Base-by-base conservation (phyloP, 345 rosid genomes). In the Erysimum cheiranthoides region DNA sequence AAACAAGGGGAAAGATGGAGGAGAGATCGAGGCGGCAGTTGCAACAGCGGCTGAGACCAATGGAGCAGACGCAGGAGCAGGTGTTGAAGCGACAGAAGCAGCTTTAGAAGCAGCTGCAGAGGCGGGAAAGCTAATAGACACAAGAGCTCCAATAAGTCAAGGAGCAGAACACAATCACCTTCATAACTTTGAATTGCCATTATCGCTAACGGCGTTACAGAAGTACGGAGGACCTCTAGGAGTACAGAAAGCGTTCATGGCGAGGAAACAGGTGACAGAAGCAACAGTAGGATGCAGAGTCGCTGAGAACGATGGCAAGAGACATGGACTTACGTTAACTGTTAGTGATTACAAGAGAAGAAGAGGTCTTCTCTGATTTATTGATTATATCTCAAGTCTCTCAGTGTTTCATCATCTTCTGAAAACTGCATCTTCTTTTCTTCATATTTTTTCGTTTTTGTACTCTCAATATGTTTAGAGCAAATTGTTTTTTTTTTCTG, bases 311-410 rank as follows among this genome's bases (percentile, higher is more conserved):
- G 98, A 93, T 71, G 97, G 93, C 32, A 85, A 88, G 84, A 84
- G 99, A 59, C 97, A 89, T 71, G 87, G 86, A 39, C 83, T 91
- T 73, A 93, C 99, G 50, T 80, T 96, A 79, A 96, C 97, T 11
- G 97, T 96, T 49, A 82, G 99, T 57, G 99, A 93, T 73, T 96
- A 96, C 93, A 93, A 96, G 86, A 93, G 98, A 79, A 86, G 99
- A 71, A 91, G 97, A 80, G 98, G 99, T 57, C 98, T 96, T 73
- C 90, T 96, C 51, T 96, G 85, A 90, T 60, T 59, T 51, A 14
- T 16, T 16, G 38, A 14, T 66, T 42, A 6, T 70, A 10, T 77
- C 47, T 2, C 42, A 52, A 42, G 63, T 52, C 32, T 52, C 32
- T 70, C 38, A 39, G 27, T 39, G 79, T 61, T 58, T 61, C 64